Evolutionary conservation across 1,284 basidiomycete species (phyloP), one percentile per base, ranked within the genome.

Genomic region (Veloboletus limbatus): DNA sequence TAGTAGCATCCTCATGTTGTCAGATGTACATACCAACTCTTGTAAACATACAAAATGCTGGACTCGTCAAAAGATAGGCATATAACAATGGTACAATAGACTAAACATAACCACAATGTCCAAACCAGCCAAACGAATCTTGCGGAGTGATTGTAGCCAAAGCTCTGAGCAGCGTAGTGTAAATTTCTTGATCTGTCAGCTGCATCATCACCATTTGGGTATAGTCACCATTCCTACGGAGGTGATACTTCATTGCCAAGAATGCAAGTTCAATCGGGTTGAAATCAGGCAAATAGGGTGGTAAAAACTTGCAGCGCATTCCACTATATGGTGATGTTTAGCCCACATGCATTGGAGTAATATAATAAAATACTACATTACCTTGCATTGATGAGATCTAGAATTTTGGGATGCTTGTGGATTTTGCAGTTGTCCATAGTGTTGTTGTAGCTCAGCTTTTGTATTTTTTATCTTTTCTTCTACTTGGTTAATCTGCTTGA

Each of bases 91-190:
- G n/a, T n/a, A n/a, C n/a, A n/a, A n/a, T n/a, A n/a, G n/a, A n/a
- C 20, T 24, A 45, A 6, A 45, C 16, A 26, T 45, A 45, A 2
- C 35, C 35, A 32, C 43, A 45, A 14, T 38, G 30, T 3, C 8
- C 24, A 18, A 33, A 45, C 43, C 35, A 45, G 6, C 35, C 28
- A 26, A 26, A 25, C 3, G 28, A 13, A 20, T 45, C 20, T 20
- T 20, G 8, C 13, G 28, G 10, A 22, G 53, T 53, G 21, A 54
- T 37, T 4, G 41, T 16, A 37, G 49, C 42, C 10, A 57, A 17
- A 4, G 54, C 46, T 16, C 52, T 47, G 16, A 54, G 47, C 9
- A 58, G 44, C 9, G 55, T 54, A 14, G 56, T 28, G 14, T 40
- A 45, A 11, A 44, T 31, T 3, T 35, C 31, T 17, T 32, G 2